phyloP scores from a whole-genome alignment of 2,329 filamentous ascomycete genomes.

The Exophiala xenobiotica region DNA sequence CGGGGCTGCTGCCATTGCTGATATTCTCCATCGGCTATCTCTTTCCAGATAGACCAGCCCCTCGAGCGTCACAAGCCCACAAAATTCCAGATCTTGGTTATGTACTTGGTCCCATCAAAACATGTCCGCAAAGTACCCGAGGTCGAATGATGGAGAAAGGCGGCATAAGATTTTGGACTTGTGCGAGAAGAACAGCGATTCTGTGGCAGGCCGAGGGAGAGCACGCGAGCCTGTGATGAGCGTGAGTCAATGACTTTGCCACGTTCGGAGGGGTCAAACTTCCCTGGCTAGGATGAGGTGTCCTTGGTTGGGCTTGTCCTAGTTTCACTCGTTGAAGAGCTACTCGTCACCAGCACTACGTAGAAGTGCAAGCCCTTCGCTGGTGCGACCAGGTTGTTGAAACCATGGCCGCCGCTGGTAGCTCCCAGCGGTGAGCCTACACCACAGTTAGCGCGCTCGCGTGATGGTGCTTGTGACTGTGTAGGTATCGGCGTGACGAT shows the following conservation, averaged over 20 bases:
- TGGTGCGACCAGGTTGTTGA: slow-evolving; percentile 11
- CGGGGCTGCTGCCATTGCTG: not conserved
- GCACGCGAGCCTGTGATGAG: not conserved
- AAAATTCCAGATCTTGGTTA: not conserved
- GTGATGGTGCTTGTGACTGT: too few species aligned
- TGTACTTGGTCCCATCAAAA: not conserved
- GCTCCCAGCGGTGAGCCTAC: slow-evolving; percentile 10
- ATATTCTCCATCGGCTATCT: not conserved
- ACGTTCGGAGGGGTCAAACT: slow-evolving; percentile 1
- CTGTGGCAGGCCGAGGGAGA: not conserved
- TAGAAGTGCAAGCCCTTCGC: slow-evolving; percentile 19
- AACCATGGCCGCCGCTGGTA: slow-evolving; percentile 5
- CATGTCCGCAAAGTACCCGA: not conserved
- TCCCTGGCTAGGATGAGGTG: slow-evolving; percentile 8
- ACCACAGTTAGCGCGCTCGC: too few species aligned
- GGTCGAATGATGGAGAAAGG: not conserved
- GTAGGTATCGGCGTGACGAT: too few species aligned
- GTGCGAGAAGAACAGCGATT: not conserved
- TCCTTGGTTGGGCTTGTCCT: slow-evolving; percentile 14
- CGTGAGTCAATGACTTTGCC: slow-evolving; percentile 7
- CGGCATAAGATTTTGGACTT: not conserved
- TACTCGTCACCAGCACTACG: slow-evolving; percentile 21
- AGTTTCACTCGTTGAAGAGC: slow-evolving; percentile 16
- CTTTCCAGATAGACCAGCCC: not conserved
- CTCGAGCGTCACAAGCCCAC: not conserved